Evolutionary conservation across 768 basidiomycete genomes (phyloP).

Genomic region (Lyophyllum semitale): DNA sequence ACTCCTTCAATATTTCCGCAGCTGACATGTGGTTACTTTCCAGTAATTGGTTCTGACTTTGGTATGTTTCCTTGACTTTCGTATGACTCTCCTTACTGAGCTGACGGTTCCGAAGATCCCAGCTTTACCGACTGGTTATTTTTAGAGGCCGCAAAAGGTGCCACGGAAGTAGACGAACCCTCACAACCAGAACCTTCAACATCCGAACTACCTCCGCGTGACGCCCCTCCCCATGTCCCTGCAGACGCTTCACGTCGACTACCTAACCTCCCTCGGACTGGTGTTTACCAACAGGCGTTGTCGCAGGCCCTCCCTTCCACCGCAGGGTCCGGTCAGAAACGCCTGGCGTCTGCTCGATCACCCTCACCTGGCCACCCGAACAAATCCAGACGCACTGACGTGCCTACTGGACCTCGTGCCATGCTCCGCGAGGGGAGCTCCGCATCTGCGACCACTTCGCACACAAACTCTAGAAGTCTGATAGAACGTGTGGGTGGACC

Average conservation of each 20-base stretch:
- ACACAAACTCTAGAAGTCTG: slow-evolving; percentile 59
- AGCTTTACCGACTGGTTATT: slow-evolving; percentile 92
- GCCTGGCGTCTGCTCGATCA: slow-evolving; percentile 65
- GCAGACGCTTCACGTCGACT: slow-evolving; percentile 46
- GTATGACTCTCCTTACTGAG: slow-evolving; percentile 11
- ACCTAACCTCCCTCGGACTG: slow-evolving; percentile 50
- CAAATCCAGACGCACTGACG: slow-evolving; percentile 72
- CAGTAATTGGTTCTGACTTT: slow-evolving; percentile 81
- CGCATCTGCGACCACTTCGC: slow-evolving; percentile 20
- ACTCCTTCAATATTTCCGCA: background rate
- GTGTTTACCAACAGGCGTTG: slow-evolving; percentile 76
- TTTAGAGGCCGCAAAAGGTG: slow-evolving; percentile 72
- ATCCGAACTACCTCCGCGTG: slow-evolving; percentile 32
- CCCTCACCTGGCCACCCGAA: slow-evolving; percentile 66
- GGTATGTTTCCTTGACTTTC: slow-evolving; percentile 43
- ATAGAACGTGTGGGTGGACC: slow-evolving; percentile 80
- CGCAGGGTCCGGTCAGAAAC: slow-evolving; percentile 58
- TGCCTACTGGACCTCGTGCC: slow-evolving; percentile 85
- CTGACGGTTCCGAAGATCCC: slow-evolving; percentile 50
- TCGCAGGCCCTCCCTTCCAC: slow-evolving; percentile 59
- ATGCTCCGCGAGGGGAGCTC: slow-evolving; percentile 56
- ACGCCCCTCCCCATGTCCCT: slow-evolving; percentile 32
- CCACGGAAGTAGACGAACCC: slow-evolving; percentile 49
- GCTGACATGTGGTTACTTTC: slow-evolving; percentile 3
- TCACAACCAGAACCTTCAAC: slow-evolving; percentile 37